Evolutionary conservation across 1,284 basidiomycete genomes (phyloP), one percentile per base, ranked within the genome.

Genomic region (Moesziomyces globuligerus): DNA sequence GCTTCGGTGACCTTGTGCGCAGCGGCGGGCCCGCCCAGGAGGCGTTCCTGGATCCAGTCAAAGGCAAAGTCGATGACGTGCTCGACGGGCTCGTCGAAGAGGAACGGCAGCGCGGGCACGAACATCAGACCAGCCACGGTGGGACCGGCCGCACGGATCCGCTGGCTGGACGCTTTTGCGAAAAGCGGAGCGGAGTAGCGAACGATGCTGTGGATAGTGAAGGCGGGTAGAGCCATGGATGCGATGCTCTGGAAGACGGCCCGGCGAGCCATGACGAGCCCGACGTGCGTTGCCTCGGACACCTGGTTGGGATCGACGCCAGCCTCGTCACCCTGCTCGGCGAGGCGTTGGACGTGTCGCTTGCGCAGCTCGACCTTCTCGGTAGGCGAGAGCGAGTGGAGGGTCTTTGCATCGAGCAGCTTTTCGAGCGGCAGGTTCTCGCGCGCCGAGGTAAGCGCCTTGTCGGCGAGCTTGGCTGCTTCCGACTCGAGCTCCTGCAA

Each of bases 141-240:
- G 3, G 93, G 93, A 17, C 91, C 93, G 89, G 91, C 92, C 3
- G 87, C 85, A 75, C 79, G 89, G 37, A 93, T 72, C 38, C 88
- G 86, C 3, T 87, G 85, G 75, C 87, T 91, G 56, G 86, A 83
- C 21, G 85, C 86, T 71, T 89, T 89, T 32, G 85, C 86, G 79
- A 93, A 92, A 4, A 88, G 87, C 72, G 89, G 90, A 75, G 89
- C 89, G 4, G 91, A 88, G 76, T 93, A 90, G 46, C 87, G 48
- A 3, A 78, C 75, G 47, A 80, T 67, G 39, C 51, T 75, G 68
- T 81, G 80, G 38, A 81, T 80, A 15, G 80, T 81, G 21, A 80
- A 73, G 0, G 80, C 80, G 11, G 78, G 76, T 18, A 79, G 43
- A 0, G 74, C 69, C 66, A 79, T 76, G 37, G 71, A 76, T 0